Conservation (phyloP, 78 protist species). For the Monocercomonoides exilis region DNA sequence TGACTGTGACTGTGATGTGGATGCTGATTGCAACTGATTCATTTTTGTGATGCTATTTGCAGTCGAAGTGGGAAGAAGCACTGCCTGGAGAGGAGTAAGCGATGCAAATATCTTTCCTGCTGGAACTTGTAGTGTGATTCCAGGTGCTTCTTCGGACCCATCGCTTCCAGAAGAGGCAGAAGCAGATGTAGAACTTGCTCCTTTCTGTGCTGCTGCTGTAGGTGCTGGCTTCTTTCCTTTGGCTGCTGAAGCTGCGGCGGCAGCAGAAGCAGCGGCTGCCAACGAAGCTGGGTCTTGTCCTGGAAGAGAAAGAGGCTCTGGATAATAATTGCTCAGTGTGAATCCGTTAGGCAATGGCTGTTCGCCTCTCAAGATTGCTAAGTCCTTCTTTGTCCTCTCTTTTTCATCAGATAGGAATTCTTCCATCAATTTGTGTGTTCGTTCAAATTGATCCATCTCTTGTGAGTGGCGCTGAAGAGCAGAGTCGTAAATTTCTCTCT, state of each 20-base stretch:
- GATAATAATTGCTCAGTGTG: not conserved
- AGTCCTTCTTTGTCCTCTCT: not conserved
- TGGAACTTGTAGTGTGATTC: not conserved
- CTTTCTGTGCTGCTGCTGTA: not conserved
- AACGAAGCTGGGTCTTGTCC: not conserved
- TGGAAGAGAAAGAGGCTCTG: not conserved
- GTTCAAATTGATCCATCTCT: not conserved
- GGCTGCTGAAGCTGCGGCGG: not conserved
- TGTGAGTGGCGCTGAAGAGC: not conserved
- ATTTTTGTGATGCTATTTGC: not conserved
- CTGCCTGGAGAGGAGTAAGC: not conserved
- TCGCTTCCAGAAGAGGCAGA: too few species aligned
- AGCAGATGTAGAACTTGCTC: too few species aligned
- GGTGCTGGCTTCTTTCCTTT: not conserved
- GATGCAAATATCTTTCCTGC: not conserved
- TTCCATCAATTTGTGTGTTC: not conserved
- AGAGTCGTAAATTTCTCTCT: slow-evolving; percentile 7
- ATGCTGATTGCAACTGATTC: not conserved
- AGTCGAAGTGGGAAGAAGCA: not conserved
- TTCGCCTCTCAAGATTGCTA: not conserved
- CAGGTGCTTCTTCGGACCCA: not conserved
- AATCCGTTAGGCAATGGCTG: not conserved
- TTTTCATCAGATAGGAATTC: not conserved
- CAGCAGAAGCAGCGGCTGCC: not conserved
- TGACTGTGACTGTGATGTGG: too few species aligned